These are phyloP conservation scores for Pseudonitzschia pungens DNA, from an alignment of 108 stramenopile species.

Conservation along the genomic window DNA sequence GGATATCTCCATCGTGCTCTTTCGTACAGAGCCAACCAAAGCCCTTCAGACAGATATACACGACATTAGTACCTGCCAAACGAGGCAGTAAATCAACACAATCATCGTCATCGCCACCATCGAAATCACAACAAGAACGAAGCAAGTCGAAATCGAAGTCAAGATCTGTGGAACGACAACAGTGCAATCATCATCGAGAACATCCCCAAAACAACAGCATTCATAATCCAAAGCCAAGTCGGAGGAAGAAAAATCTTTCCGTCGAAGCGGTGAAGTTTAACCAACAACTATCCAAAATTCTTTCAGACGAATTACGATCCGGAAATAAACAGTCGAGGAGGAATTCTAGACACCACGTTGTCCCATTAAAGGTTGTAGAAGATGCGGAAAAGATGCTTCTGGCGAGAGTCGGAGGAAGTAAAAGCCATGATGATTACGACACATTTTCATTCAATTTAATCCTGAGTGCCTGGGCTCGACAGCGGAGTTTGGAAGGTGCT, in stretches of 20 bases:
- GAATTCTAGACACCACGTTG: background rate
- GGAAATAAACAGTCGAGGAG: background rate
- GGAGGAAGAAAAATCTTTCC: background rate
- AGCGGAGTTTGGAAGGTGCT: conserved; percentile 28
- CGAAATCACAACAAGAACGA: conserved; percentile 1
- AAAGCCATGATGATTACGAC: conserved; percentile 25
- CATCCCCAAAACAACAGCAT: background rate
- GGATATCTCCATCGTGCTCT: conserved; percentile 8
- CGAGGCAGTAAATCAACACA: background rate
- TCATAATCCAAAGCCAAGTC: background rate
- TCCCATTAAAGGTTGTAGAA: conserved; percentile 1
- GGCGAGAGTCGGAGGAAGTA: conserved; percentile 7
- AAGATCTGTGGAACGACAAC: background rate
- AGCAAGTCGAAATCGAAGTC: background rate
- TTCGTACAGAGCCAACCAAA: conserved; percentile 10
- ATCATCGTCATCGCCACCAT: background rate
- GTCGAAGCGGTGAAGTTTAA: conserved; percentile 16
- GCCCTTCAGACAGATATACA: background rate
- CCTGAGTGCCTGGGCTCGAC: conserved; percentile 39
- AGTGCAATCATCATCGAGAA: background rate
- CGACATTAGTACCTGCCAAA: background rate
- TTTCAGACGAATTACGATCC: background rate
- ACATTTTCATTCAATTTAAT: conserved; percentile 41
- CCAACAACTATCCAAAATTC: conserved; percentile 10
- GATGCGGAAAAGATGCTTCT: conserved; percentile 23